Evolutionary conservation across 2,329 filamentous ascomycete genomes (phyloP).

Genomic region (Penicillium sp.): DNA sequence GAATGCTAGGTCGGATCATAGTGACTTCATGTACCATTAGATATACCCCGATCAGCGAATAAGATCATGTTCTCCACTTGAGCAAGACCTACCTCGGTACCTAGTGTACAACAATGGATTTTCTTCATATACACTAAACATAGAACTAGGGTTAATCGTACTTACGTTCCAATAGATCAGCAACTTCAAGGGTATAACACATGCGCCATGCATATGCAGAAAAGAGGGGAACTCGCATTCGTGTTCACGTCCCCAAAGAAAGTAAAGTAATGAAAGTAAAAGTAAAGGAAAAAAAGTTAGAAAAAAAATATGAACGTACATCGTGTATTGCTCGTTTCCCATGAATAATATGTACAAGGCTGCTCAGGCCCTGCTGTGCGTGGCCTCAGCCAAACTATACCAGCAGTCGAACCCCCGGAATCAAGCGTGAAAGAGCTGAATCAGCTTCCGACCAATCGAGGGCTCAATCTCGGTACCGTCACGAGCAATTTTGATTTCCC

Average conservation of each 20-base stretch:
- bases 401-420: neutral
- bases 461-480: conserved; percentile 94
- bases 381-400: neutral
- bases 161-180: neutral
- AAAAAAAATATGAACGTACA: conserved; percentile 15
- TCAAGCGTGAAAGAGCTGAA: conserved; percentile 71
- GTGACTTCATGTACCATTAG: no score
- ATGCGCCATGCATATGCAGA: neutral
- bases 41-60: no score
- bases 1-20: no score
- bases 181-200: neutral
- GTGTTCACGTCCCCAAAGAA: neutral
- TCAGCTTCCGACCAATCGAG: conserved; percentile 71
- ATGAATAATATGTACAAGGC: conserved; percentile 2
- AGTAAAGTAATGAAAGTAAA: neutral
- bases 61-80: no score
- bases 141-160: neutral
- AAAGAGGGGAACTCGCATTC: neutral
- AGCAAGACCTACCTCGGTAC: no score
- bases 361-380: neutral
- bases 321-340: conserved; percentile 29
- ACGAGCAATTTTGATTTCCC: conserved; percentile 93
- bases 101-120: no score
- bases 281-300: conserved; percentile 3
- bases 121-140: neutral